A percentile compares a stretch with the other conserved stretches of the same genome.
These are phyloP conservation scores for Aspergillus avenaceus DNA, from an alignment of 495 filamentous ascomycete species.

Conservation along the genomic window DNA sequence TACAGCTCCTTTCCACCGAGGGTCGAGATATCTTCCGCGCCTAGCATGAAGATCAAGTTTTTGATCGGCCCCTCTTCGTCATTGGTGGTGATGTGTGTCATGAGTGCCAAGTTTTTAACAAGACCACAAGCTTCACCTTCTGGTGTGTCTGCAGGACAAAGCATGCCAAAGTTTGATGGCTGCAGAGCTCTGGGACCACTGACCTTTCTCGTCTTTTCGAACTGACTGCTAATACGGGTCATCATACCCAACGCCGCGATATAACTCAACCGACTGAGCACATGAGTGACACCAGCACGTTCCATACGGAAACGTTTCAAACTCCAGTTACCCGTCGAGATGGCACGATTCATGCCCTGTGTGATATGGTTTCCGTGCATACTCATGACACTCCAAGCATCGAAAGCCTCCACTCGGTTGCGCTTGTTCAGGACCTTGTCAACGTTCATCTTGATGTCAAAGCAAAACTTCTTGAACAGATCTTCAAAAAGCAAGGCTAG, in stretches of 20 bases:
- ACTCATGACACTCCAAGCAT: slow-evolving; percentile 72
- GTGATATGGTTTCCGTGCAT: slow-evolving; percentile 80
- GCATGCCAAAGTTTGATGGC: slow-evolving; percentile 95
- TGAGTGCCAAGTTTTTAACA: slow-evolving; percentile 96
- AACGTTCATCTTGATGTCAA: slow-evolving; percentile 80
- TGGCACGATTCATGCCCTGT: slow-evolving; percentile 83
- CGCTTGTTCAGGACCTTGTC: slow-evolving; percentile 92
- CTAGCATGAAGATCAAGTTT: slow-evolving; percentile 72
- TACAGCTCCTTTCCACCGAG: slow-evolving; percentile 80
- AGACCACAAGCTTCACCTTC: slow-evolving; percentile 98
- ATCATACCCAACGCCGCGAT: slow-evolving; percentile 99
- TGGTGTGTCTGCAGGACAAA: slow-evolving; percentile 94
- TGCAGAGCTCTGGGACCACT: slow-evolving; percentile 92
- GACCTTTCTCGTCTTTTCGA: slow-evolving; percentile 97
- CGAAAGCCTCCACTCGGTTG: slow-evolving; percentile 78
- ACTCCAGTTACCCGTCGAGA: slow-evolving; percentile 96
- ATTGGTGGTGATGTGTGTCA: slow-evolving; percentile 98
- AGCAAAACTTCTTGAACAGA: slow-evolving; percentile 90
- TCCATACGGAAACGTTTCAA: slow-evolving; percentile 98
- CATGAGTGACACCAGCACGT: slow-evolving; percentile 92
- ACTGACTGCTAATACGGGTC: slow-evolving; percentile 97
- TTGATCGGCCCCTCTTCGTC: slow-evolving; percentile 86
- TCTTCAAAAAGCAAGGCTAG: slow-evolving; percentile 96
- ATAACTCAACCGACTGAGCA: slow-evolving; percentile 91
- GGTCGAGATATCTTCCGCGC: slow-evolving; percentile 71